phyloP scores from a whole-genome alignment of 78 protist genomes.

The Neovahlkampfia damariscottae region DNA sequence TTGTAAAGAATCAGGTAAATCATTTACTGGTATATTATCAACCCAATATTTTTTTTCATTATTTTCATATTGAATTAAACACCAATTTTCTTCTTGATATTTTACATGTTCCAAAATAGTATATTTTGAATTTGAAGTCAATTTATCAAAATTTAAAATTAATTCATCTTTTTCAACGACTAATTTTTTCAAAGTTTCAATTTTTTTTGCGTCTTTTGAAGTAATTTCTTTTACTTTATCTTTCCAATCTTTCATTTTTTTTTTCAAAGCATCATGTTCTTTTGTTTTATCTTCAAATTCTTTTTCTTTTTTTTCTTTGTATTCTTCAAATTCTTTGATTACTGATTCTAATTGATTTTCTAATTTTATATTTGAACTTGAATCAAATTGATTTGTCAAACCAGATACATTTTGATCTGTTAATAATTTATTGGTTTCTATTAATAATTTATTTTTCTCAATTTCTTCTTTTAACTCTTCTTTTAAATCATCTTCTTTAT shows the following conservation, averaged over 20 bases:
- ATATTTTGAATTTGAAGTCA: background rate
- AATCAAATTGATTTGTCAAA: too few species aligned
- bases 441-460: too few species aligned
- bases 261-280: background rate
- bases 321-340: background rate
- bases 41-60: too few species aligned
- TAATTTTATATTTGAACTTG: too few species aligned
- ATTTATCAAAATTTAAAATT: background rate
- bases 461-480: too few species aligned
- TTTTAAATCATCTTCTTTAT: too few species aligned
- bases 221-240: background rate
- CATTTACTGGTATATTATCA: background rate
- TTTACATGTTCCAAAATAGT: background rate
- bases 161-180: background rate
- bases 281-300: background rate
- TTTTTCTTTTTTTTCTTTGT: background rate
- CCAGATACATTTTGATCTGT: too few species aligned
- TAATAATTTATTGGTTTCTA: too few species aligned
- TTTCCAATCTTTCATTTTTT: background rate
- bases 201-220: background rate
- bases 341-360: too few species aligned
- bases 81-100: too few species aligned
- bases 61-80: too few species aligned
- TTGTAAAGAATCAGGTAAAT: background rate
- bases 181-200: background rate